Conservation (phyloP, 1,139 yeast species). For the Spencermartinsiella ligniputridi region DNA sequence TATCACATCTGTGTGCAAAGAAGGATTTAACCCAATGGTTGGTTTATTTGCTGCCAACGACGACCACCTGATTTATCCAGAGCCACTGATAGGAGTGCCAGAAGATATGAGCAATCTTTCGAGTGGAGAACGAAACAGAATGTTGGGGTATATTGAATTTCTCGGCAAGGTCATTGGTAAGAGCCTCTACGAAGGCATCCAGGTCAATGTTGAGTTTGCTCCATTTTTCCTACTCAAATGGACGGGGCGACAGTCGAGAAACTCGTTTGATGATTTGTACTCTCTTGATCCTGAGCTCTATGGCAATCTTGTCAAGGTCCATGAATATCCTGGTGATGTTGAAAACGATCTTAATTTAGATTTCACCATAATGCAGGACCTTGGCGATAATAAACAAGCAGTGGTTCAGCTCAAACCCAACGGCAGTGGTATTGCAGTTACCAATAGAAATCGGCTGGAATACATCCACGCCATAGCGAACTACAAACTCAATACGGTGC, state of each 20-base stretch:
- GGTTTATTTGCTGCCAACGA: constrained; percentile 52
- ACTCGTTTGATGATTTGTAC: constrained; percentile 74
- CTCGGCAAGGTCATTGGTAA: constrained; percentile 84
- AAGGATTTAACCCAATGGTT: constrained; percentile 52
- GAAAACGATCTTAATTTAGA: constrained; percentile 55
- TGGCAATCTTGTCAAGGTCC: constrained; percentile 57
- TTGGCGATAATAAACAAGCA: constrained; percentile 36
- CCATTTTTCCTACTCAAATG: constrained; percentile 80
- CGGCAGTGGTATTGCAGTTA: constrained; percentile 56
- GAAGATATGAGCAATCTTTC: neutral
- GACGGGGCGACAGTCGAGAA: constrained; percentile 40
- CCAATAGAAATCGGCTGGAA: constrained; percentile 57
- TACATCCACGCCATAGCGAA: constrained; percentile 77
- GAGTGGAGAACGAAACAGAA: constrained; percentile 7
- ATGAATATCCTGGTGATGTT: constrained; percentile 54
- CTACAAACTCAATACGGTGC: constrained; percentile 65
- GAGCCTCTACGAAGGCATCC: constrained; percentile 78
- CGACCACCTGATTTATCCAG: constrained; percentile 68
- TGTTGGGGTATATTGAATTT: constrained; percentile 48
- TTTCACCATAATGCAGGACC: constrained; percentile 55
- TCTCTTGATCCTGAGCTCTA: constrained; percentile 68
- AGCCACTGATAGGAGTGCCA: constrained; percentile 48
- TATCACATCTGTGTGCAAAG: constrained; percentile 64
- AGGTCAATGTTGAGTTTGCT: constrained; percentile 81
- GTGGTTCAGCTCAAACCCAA: constrained; percentile 57